Evolutionary conservation across 1,284 basidiomycete genomes (phyloP).

Genomic region (Rugosomyces carneus): DNA sequence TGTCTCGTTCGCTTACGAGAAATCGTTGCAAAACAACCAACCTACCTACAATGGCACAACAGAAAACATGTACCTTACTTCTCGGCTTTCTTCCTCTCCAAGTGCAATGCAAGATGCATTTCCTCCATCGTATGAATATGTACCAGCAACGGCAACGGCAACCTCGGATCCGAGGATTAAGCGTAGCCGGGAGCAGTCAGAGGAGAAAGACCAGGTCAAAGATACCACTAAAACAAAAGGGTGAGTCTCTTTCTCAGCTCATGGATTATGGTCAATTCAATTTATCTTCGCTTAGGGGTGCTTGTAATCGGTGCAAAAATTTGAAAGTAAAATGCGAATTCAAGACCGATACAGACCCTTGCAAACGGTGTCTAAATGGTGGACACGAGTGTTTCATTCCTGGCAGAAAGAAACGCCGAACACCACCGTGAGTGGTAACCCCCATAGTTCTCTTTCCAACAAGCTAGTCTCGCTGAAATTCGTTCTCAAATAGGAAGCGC

Average conservation of each 20-base stretch:
- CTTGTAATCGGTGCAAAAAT: conserved; percentile 57
- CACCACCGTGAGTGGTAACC: conserved; percentile 58
- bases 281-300: conserved; percentile 14
- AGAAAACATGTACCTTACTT: conserved; percentile 12
- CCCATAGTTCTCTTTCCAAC: neutral
- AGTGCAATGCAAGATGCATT: conserved; percentile 21
- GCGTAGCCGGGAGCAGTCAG: conserved; percentile 23
- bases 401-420: conserved; percentile 66
- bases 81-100: conserved; percentile 19
- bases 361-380: conserved; percentile 62
- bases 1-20: conserved; percentile 4
- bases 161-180: conserved; percentile 22
- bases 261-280: neutral
- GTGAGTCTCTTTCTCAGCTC: conserved; percentile 28
- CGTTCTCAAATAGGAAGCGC: conserved; percentile 41
- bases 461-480: neutral
- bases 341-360: conserved; percentile 58
- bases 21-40: conserved; percentile 1
- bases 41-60: conserved; percentile 8
- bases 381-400: conserved; percentile 69
- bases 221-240: conserved; percentile 35
- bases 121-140: conserved; percentile 8
- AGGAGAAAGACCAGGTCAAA: conserved; percentile 26
- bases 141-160: conserved; percentile 7
- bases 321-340: conserved; percentile 75